Base-by-base conservation (phyloP, 768 basidiomycete species). In the Hypholoma fasciculare region DNA sequence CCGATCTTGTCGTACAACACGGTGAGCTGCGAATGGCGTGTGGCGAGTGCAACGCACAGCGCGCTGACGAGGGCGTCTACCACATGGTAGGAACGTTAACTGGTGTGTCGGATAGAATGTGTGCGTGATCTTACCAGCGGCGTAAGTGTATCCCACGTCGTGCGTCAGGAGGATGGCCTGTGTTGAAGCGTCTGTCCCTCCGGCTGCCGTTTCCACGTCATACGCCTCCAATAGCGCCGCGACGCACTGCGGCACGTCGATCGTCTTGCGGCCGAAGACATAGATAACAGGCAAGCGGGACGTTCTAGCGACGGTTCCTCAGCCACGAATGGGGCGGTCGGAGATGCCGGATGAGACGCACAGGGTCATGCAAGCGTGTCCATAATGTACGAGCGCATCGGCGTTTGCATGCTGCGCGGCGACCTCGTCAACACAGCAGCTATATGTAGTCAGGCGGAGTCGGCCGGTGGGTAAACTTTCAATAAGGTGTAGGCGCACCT, bases 341-440 rank as follows among this genome's bases (percentile, higher is more conserved):
- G 38, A 40, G 16, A 34, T 9, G 30, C 7, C 11, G 7, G 19
- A 49, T 19, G 26, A 27, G 36, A 78, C 93, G 62, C 64, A 96
- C 94, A 88, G 85, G 69, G 90, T 94, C 78, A 98, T 83, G 71
- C 97, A 99, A 0, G 96, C 95, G 76, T 97, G 92, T 1, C 96
- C 96, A 66, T 97, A 98, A 67, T 99, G 96, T 2, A 99, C 88
- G 61, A 97, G 81, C 7, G 88, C 85, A 67, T 98, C 92, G 0
- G 95, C 94, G 61, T 95, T 87, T 47, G 95, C 87, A 67, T 99
- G 97, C 65, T 94, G 89, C 3, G 96, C 95, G 5, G 95, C 90
- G 5, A 98, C 90, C 64, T 98, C 93, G 66, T 99, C 97, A 2
- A 96, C 94, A 69, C 97, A 98, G 67, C 97, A 99, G 66, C 96